These are phyloP conservation scores for Sugiyamaella americana DNA, from an alignment of 805 yeast species.

Conservation along the genomic window DNA sequence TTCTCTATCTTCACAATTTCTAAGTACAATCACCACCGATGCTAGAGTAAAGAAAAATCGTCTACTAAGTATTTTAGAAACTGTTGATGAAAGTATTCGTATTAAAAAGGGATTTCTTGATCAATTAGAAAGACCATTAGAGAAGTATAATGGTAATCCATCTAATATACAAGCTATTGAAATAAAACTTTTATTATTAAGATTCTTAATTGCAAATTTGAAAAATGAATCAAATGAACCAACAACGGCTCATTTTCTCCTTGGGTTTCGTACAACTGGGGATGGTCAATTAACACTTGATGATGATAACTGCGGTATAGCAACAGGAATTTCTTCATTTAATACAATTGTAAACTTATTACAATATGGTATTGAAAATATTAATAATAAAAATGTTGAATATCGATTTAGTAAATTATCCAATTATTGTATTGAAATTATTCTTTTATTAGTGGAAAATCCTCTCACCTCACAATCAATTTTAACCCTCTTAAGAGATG, in stretches of 20 bases:
- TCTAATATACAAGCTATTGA: constrained; percentile 28
- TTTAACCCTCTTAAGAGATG: constrained; percentile 47
- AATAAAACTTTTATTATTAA: constrained; percentile 52
- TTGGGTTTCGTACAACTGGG: constrained; percentile 61
- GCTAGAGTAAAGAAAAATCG: constrained; percentile 46
- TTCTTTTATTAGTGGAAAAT: constrained; percentile 56
- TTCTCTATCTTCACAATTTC: constrained; percentile 44
- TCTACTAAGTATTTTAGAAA: constrained; percentile 62
- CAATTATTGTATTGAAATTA: constrained; percentile 51
- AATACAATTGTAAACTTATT: constrained; percentile 48
- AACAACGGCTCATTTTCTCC: constrained; percentile 63
- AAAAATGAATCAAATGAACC: constrained; percentile 29
- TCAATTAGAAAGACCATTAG: constrained; percentile 45
- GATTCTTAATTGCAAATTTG: constrained; percentile 50
- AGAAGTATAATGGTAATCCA: constrained; percentile 1
- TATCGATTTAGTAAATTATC: constrained; percentile 54
- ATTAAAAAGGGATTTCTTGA: constrained; percentile 67
- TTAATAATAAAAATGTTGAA: constrained; percentile 38
- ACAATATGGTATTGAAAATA: constrained; percentile 39
- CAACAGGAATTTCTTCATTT: constrained; percentile 51
- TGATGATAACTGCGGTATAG: constrained; percentile 44
- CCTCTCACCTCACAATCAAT: constrained; percentile 47
- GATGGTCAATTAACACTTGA: constrained; percentile 46
- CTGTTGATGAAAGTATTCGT: constrained; percentile 70
- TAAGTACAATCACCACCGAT: constrained; percentile 23